Base-by-base conservation (phyloP, 306 rosid genomes). In the Inga oerstediana region DNA sequence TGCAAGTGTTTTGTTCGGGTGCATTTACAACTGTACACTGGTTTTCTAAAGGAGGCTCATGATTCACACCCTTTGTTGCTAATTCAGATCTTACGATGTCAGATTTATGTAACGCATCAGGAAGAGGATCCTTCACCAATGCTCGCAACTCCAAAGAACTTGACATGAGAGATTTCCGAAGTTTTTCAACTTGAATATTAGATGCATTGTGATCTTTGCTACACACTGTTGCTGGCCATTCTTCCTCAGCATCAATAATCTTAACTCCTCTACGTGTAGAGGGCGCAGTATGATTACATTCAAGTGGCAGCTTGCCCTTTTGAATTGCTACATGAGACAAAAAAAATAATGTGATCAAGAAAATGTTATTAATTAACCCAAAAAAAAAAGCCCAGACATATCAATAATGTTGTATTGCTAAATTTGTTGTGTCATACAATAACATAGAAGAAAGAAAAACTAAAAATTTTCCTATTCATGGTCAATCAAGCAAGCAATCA, bases 91-190 rank as follows among this genome's bases (percentile, higher is more conserved):
- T 80, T 75, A 90, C 51, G 51, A 76, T 77, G 51, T 87, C 93
- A 35, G 98, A 84, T 22, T 41, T 46, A 8, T n/a, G 88, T 76
- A 96, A 80, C 7, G 93, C 92, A 74, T 84, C 89, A 2, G 97
- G 95, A 87, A 96, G 97, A 72, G 98, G 99, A 81, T 96, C 98
- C 8, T 76, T 88, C 66, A 94, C 94, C 83, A 76, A 76, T 37
- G 88, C 89, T 68, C 79, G 83, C 78, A 96, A 74, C 85, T 92
- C 97, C 78, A 75, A 71, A 76, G 85, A 79, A 87, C 99, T 94
- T 77, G 91, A 86, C 87, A 62, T 90, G 46, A 96, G 92, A 74
- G 97, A 90, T 80, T 92, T 89, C 69, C 69, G 93, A 19, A 85
- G 89, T 82, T 78, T 86, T n/a, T 62, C 76, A 58, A 89, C 92